phyloP scores from a whole-genome alignment of 2,329 filamentous ascomycete genomes.

The Beauveria asiatica region DNA sequence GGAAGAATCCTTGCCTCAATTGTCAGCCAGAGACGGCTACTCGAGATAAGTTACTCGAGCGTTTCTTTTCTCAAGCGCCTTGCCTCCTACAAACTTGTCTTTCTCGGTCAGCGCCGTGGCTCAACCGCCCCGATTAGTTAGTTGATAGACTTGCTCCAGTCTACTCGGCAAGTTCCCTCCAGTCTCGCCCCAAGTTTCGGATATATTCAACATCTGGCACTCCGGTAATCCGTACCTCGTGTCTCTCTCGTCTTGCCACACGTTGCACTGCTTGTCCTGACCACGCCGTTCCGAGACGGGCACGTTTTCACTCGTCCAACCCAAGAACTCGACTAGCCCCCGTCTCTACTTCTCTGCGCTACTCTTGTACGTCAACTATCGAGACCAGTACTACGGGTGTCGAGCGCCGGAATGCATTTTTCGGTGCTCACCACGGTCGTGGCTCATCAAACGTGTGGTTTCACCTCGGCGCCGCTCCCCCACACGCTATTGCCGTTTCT shows the following conservation, averaged over 20 bases:
- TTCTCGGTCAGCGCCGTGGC: background rate
- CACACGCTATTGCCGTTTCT: background rate
- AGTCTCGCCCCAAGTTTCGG: background rate
- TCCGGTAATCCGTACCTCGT: background rate
- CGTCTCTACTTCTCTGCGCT: too few species aligned
- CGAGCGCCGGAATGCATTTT: background rate
- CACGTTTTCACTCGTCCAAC: background rate
- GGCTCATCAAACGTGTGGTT: conserved; percentile 49
- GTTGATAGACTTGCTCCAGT: background rate
- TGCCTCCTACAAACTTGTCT: background rate
- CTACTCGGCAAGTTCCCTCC: background rate
- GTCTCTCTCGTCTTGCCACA: background rate
- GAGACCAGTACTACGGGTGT: background rate
- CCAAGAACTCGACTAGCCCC: too few species aligned
- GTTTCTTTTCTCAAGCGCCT: background rate
- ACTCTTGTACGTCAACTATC: too few species aligned
- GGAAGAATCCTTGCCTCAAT: background rate
- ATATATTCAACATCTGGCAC: background rate
- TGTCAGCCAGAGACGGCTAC: background rate
- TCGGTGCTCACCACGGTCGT: background rate
- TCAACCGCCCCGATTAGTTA: too few species aligned
- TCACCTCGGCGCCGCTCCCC: conserved; percentile 47
- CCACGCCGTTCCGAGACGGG: background rate
- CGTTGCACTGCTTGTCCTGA: background rate
- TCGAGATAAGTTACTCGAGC: background rate